Evolutionary conservation across 768 basidiomycete species (phyloP), one percentile per base, ranked within the genome.

Genomic region (Leccinum arenicola): DNA sequence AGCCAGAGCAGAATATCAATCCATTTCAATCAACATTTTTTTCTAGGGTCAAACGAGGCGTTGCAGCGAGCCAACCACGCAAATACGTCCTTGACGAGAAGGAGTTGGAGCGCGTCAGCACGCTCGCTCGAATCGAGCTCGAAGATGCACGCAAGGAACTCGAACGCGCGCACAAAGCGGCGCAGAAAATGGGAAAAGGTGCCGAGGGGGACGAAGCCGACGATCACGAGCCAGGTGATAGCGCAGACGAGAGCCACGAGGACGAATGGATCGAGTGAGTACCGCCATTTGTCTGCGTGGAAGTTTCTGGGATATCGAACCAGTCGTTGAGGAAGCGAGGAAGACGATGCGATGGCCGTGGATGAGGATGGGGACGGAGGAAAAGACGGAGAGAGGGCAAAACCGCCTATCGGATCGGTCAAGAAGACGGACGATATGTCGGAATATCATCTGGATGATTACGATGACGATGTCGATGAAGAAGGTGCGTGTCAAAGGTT

Each of bases 81-180:
- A 93, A 91, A 77, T 98, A 98, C 73, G 81, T 89, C 54, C 85
- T 98, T 31, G 93, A 97, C 68, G 92, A 95, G 68, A 77, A 84
- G 54, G 97, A 99, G 74, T 80, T 98, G 12, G 85, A 89, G 68
- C 85, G 97, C 25, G 92, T 98, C 52, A 93, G 93, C 64, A 81
- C 87, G 21, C 82, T 99, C 25, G 93, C 95, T 14, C 77, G 85
- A 54, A 89, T 94, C 58, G 89, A 95, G 68, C 83, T 96, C 31
- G 94, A 96, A 63, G 93, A 95, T 78, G 95, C 95, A 9, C 85
- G 86, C 57, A 78, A 85, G 64, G 95, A 95, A 72, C 81, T 95
- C 17, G 85, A 91, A 76, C 82, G 86, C 27, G 91, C 91, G 31
- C 89, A 89, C 72, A 80, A 87, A 61, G 89, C 87, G 23, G 89